A percentile compares a stretch with the other conserved stretches of the same genome.
Conservation (phyloP, 805 yeast genomes). For the Spathaspora sp. region DNA sequence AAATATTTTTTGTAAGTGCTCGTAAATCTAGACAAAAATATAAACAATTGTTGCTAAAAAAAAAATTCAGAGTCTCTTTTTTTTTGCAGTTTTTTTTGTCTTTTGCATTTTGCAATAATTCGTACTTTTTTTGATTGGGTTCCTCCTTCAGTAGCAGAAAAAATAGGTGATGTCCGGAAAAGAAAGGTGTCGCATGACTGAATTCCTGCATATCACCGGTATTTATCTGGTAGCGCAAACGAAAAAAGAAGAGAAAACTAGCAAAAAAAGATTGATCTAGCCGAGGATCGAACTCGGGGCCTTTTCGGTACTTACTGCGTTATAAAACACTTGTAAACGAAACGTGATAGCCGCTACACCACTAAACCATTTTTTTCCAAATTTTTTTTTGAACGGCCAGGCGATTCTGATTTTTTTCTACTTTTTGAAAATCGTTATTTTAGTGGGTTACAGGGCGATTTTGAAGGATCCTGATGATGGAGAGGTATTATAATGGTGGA, state of each 20-base stretch:
- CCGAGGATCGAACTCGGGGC: constrained; percentile 46
- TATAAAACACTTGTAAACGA: constrained; percentile 31
- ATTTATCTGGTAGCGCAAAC: neutral
- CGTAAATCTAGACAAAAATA: neutral
- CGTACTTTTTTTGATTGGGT: neutral
- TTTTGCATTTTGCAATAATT: constrained; percentile 2
- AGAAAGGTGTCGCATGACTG: neutral
- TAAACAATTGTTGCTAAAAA: constrained; percentile 2
- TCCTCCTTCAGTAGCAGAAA: too few relatives aligned
- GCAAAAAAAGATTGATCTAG: constrained; percentile 14
- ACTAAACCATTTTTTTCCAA: constrained; percentile 23
- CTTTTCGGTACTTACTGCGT: constrained; percentile 37
- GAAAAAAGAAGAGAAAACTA: neutral
- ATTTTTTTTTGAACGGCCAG: neutral
- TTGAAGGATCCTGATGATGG: neutral
- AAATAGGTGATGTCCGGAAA: neutral
- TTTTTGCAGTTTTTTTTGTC: constrained; percentile 1
- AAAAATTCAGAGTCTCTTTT: neutral
- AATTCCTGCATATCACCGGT: neutral
- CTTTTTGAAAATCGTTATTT: neutral
- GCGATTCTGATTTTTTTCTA: neutral
- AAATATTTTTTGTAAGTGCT: neutral
- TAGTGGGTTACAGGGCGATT: neutral
- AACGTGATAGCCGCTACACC: constrained; percentile 44
- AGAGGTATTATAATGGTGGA: neutral